Percentiles rank a stretch among this genome's conserved stretches.
Evolutionary conservation across 129 eudicot species (phyloP).

Genomic region (Scalesia atractyloides): DNA sequence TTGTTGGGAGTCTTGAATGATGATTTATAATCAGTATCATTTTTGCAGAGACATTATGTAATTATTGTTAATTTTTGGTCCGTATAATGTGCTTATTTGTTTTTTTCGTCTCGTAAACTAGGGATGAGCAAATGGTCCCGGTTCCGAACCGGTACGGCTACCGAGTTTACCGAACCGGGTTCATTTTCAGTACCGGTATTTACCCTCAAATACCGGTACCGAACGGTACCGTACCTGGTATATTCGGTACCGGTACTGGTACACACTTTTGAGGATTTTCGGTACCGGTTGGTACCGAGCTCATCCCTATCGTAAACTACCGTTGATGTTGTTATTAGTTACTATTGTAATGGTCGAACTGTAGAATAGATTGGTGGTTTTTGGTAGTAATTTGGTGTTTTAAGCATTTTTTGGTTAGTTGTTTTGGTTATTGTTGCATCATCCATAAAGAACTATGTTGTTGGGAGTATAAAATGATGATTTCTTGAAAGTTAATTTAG

Average conservation of each 20-base stretch:
- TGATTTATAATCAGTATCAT: not conserved
- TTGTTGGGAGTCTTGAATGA: too few relatives aligned
- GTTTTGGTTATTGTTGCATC: slow-evolving; percentile 8
- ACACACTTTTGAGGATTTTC: too few relatives aligned
- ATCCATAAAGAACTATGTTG: not conserved
- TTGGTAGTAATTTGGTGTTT: slow-evolving; percentile 6
- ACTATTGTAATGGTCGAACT: not conserved
- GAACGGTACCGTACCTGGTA: too few relatives aligned
- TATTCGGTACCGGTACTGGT: too few relatives aligned
- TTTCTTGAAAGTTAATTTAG: slow-evolving; percentile 1
- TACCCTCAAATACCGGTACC: too few relatives aligned
- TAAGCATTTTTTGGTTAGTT: not conserved
- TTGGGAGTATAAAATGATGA: not conserved
- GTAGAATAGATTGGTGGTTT: not conserved
- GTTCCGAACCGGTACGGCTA: too few relatives aligned
- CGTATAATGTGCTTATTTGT: not conserved
- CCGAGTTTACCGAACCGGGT: too few relatives aligned
- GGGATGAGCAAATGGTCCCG: too few relatives aligned
- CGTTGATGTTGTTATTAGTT: slow-evolving; percentile 7
- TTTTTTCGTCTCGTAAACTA: not conserved
- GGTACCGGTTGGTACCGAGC: too few relatives aligned
- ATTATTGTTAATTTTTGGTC: not conserved
- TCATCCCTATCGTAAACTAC: not conserved
- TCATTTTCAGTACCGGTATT: too few relatives aligned
- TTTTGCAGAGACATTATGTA: slow-evolving; percentile 1